phyloP scores from a whole-genome alignment of 1,139 yeast species.

The Blastobotrys proliferans region DNA sequence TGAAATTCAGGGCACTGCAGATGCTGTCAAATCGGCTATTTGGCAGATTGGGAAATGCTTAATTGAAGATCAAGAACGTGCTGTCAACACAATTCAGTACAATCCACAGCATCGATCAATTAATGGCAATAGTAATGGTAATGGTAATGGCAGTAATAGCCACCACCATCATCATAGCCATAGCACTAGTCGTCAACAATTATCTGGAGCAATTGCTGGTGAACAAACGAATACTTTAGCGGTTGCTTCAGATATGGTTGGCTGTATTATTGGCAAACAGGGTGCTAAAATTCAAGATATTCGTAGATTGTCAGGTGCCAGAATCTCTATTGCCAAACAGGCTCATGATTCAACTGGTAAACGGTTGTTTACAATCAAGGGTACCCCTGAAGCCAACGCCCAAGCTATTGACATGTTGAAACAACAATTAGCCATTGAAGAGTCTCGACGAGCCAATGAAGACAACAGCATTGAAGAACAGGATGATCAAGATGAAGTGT shows the following conservation, averaged over 20 bases:
- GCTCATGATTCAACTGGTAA: constrained; percentile 57
- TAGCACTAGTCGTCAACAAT: neutral
- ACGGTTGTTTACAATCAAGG: constrained; percentile 70
- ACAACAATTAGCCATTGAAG: constrained; percentile 75
- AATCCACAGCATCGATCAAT: constrained; percentile 47
- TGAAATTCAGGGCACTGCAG: constrained; percentile 80
- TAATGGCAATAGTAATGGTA: neutral
- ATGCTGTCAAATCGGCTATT: constrained; percentile 55
- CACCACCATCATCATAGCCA: neutral
- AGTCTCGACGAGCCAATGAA: constrained; percentile 50
- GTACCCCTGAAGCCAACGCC: constrained; percentile 60
- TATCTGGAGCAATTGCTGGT: constrained; percentile 13
- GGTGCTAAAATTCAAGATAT: constrained; percentile 87
- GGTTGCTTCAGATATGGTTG: constrained; percentile 82
- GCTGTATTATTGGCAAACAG: constrained; percentile 84
- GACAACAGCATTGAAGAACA: neutral
- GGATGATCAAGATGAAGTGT: neutral
- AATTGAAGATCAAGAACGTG: constrained; percentile 60
- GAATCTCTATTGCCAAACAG: constrained; percentile 72
- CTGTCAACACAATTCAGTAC: constrained; percentile 63
- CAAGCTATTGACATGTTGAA: constrained; percentile 65
- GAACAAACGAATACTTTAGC: constrained; percentile 40
- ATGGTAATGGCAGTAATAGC: neutral
- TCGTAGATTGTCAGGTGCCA: constrained; percentile 74
- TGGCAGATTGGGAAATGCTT: constrained; percentile 67